Evolutionary conservation across 1,139 yeast genomes (phyloP).

Genomic region (Zygosaccharomyces pseudobailii): DNA sequence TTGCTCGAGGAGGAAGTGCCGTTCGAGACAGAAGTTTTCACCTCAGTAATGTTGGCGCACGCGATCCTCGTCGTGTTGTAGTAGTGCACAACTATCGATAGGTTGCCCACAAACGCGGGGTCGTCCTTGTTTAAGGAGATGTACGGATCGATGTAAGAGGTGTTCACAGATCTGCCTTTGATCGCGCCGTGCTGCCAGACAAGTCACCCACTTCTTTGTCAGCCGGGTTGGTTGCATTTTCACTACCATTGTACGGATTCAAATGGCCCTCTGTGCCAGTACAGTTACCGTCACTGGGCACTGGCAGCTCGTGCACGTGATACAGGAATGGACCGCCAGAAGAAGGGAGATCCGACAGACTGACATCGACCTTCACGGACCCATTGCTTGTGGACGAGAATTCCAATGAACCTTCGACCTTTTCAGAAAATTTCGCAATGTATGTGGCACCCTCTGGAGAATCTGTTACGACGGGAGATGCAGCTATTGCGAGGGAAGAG

Average conservation of each 20-base stretch:
- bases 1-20: neutral
- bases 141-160: slow-evolving; percentile 50
- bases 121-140: slow-evolving; percentile 46
- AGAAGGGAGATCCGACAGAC: slow-evolving; percentile 52
- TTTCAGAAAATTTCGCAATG: slow-evolving; percentile 48
- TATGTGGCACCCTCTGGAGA: slow-evolving; percentile 47
- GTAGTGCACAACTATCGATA: slow-evolving; percentile 49
- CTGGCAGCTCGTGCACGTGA: slow-evolving; percentile 51
- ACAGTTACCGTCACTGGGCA: slow-evolving; percentile 43
- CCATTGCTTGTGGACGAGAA: slow-evolving; percentile 42
- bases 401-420: slow-evolving; percentile 47
- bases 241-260: slow-evolving; percentile 48
- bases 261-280: slow-evolving; percentile 45
- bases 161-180: slow-evolving; percentile 51
- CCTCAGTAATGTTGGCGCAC: slow-evolving; percentile 46
- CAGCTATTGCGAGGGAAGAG: neutral
- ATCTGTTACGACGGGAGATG: slow-evolving; percentile 40
- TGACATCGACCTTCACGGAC: slow-evolving; percentile 54
- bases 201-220: slow-evolving; percentile 59
- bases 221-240: slow-evolving; percentile 42
- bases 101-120: slow-evolving; percentile 49
- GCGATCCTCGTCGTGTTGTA: slow-evolving; percentile 49
- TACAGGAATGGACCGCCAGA: slow-evolving; percentile 56
- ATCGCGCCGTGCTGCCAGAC: slow-evolving; percentile 61
- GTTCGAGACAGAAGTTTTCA: neutral